Conservation (phyloP, 345 rosid genomes). For the Linum trigynum region DNA sequence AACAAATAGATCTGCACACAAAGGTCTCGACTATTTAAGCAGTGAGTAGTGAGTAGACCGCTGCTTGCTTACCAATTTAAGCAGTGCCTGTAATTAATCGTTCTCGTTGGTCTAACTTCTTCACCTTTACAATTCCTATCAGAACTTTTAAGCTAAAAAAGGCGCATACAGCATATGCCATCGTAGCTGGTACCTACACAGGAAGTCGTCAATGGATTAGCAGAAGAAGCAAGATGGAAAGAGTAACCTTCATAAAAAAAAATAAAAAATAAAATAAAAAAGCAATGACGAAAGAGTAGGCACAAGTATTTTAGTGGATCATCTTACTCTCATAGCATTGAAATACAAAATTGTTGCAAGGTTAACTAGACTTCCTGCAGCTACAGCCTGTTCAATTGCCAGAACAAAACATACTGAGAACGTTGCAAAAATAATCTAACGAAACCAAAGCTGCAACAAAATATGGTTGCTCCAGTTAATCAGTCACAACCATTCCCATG, state of each 20-base stretch:
- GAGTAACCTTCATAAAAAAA: too few species aligned
- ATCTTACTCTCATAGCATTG: constrained; percentile 69
- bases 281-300: not conserved
- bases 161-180: constrained; percentile 43
- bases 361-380: constrained; percentile 90
- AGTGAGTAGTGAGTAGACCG: too few species aligned
- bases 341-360: constrained; percentile 21
- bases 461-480: too few species aligned
- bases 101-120: constrained; percentile 72
- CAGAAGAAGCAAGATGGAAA: not conserved
- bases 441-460: too few species aligned
- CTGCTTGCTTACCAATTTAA: constrained; percentile 13
- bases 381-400: constrained; percentile 61
- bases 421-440: too few species aligned
- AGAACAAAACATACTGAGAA: constrained; percentile 8
- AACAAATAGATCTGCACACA: too few species aligned
- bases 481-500: too few species aligned
- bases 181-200: constrained; percentile 58
- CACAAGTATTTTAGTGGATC: not conserved
- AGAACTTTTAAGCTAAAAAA: constrained; percentile 37
- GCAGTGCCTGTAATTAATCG: constrained; percentile 90
- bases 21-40: too few species aligned
- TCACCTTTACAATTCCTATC: constrained; percentile 69
- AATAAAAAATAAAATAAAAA: too few species aligned
- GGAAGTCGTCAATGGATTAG: constrained; percentile 7